Evolutionary conservation across 2,329 filamentous ascomycete genomes (phyloP).

Genomic region (Fonsecaea nubica): DNA sequence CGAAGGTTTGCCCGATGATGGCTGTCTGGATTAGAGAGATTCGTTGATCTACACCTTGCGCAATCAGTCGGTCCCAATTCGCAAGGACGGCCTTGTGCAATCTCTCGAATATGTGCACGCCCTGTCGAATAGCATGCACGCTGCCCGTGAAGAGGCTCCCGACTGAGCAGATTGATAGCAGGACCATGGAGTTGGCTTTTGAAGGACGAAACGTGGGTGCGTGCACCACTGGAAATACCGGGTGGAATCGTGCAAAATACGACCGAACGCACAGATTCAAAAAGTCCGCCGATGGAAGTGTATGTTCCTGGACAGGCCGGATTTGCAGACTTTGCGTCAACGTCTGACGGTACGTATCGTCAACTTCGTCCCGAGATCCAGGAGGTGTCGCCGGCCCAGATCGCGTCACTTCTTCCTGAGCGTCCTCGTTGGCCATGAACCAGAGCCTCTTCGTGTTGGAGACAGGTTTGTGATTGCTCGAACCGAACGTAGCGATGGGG

Average conservation of each 20-base stretch:
- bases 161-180: conserved; percentile 49
- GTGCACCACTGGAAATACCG: conserved; percentile 37
- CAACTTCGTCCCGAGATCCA: conserved; percentile 34
- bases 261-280: conserved; percentile 37
- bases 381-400: conserved; percentile 34
- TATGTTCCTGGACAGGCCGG: conserved; percentile 30
- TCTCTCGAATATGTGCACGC: conserved; percentile 43
- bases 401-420: conserved; percentile 21
- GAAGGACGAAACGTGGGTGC: conserved; percentile 38
- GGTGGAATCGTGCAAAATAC: conserved; percentile 37
- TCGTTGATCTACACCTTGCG: conserved; percentile 35
- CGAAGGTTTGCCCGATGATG: conserved; percentile 44
- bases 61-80: conserved; percentile 42
- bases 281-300: conserved; percentile 36
- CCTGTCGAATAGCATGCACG: conserved; percentile 41
- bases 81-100: conserved; percentile 45
- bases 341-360: conserved; percentile 36
- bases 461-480: conserved; percentile 20
- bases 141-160: conserved; percentile 48
- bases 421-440: conserved; percentile 30
- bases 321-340: conserved; percentile 36
- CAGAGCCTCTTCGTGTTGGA: conserved; percentile 31
- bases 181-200: conserved; percentile 42
- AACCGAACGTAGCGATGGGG: conserved; percentile 19
- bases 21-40: conserved; percentile 43